These are phyloP conservation scores for Apiotrichum porosum DNA, from an alignment of 1,284 basidiomycete species.

Conservation along the genomic window DNA sequence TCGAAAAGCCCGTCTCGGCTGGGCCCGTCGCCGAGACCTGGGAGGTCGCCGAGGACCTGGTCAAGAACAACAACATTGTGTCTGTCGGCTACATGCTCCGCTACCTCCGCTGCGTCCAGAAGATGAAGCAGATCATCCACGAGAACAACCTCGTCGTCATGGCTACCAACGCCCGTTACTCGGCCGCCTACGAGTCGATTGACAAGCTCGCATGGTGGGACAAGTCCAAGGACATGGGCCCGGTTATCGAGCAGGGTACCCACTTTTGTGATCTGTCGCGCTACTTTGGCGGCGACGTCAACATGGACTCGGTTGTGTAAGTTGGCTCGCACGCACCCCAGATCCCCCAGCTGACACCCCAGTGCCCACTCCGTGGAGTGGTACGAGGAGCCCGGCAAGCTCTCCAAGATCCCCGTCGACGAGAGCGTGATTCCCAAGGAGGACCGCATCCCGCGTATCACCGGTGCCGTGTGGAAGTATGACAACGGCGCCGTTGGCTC, in stretches of 20 bases:
- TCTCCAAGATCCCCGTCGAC: conserved; percentile 65
- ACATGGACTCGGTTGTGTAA: conserved; percentile 67
- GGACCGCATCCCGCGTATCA: conserved; percentile 47
- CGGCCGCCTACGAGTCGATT: conserved; percentile 82
- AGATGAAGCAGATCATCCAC: conserved; percentile 95
- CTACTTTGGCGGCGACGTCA: conserved; percentile 97
- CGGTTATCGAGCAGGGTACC: conserved; percentile 94
- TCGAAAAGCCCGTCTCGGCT: conserved; percentile 61
- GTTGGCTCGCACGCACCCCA: conserved; percentile 19
- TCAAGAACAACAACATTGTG: conserved; percentile 68
- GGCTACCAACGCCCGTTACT: conserved; percentile 90
- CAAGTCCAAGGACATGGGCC: conserved; percentile 74
- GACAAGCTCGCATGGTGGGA: conserved; percentile 97
- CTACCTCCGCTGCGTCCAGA: conserved; percentile 90
- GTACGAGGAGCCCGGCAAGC: conserved; percentile 80
- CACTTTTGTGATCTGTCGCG: conserved; percentile 68
- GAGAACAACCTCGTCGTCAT: conserved; percentile 96
- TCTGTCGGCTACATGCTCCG: conserved; percentile 90
- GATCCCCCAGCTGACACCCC: no score
- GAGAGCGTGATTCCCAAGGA: conserved; percentile 47
- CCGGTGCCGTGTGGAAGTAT: conserved; percentile 62
- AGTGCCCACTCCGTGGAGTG: conserved; percentile 80
- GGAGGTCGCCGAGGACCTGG: conserved; percentile 65
- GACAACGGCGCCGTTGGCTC: conserved; percentile 86
- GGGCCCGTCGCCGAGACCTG: conserved; percentile 55